Evolutionary conservation across 2,329 filamentous ascomycete species (phyloP), one percentile per base, ranked within the genome.

Genomic region (Ceratocystis variospora): DNA sequence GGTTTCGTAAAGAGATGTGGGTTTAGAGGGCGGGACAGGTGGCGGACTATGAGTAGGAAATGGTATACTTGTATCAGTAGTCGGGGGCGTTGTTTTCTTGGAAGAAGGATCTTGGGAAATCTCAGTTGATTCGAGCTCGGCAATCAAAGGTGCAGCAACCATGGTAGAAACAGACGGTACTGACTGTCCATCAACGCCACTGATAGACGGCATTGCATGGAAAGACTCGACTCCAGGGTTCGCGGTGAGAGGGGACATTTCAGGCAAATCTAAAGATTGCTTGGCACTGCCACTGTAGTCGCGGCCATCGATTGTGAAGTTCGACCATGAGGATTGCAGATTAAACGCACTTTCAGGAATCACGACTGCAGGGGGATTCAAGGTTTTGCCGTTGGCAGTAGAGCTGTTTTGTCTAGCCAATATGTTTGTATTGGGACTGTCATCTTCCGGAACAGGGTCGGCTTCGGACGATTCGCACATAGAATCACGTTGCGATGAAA

Each of bases 321-420:
- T 82, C 31, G 83, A 85, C 83, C 83, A 85, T n/a, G 78, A 76
- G 1, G 82, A 83, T 65, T 80, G 79, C 62, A 83, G 80, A 69
- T 82, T 85, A 22, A 75, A 73, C 46, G 82, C 77, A 67, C 83
- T 76, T 68, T 75, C 73, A 53, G 77, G 73, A 63, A 77, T 71
- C 62, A 77, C 71, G 70, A 77, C 72, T 62, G 77, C 73, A 12
- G 81, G 82, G 15, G 83, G 77, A 63, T 75, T 74, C 7, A 84
- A 74, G 66, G 76, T 80, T 65, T 77, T 77, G 15, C 78, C 41
- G n/a, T 75, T 22, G 76, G 76, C 59, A 77, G 77, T 3, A 73
- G 10, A 41, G 37, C 61, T 69, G 71, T 6, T 72, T 72, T 55
- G 19, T 12, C 53, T 37, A n/a, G n/a, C 50, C 48, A 22, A 46